These are phyloP conservation scores for Luffa acutangula DNA, from an alignment of 306 rosid genomes.

Conservation along the genomic window DNA sequence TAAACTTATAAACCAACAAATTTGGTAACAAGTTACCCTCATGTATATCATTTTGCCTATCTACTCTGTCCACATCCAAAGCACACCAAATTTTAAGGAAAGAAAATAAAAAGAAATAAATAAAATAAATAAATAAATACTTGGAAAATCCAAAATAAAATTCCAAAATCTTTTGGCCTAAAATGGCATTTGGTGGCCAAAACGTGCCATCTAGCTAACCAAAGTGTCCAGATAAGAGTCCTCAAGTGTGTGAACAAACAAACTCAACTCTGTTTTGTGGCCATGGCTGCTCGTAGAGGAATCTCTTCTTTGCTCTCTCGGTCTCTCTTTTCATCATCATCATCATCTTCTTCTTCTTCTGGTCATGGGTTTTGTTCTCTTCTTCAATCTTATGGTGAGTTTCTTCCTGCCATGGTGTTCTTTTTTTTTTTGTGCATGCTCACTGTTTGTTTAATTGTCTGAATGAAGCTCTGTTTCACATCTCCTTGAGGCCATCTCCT, in stretches of 20 bases:
- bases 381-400: slow-evolving; percentile 47
- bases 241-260: background rate
- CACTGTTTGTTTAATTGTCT: background rate
- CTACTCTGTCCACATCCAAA: too few relatives aligned
- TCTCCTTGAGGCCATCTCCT: background rate
- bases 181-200: background rate
- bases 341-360: slow-evolving; percentile 20
- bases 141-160: too few relatives aligned
- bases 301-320: slow-evolving; percentile 47
- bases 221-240: background rate
- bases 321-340: slow-evolving; percentile 35
- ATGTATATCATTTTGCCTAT: too few relatives aligned
- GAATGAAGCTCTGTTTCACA: background rate
- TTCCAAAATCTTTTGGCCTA: background rate
- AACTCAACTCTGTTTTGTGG: background rate
- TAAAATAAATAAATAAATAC: too few relatives aligned
- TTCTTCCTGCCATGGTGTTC: background rate
- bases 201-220: background rate
- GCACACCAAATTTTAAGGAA: too few relatives aligned
- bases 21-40: too few relatives aligned
- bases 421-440: background rate
- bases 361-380: slow-evolving; percentile 28
- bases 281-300: slow-evolving; percentile 64
- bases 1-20: too few relatives aligned
- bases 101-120: too few relatives aligned